Conservation (phyloP, 331 rosid species). For the Stylosanthes scabra region DNA sequence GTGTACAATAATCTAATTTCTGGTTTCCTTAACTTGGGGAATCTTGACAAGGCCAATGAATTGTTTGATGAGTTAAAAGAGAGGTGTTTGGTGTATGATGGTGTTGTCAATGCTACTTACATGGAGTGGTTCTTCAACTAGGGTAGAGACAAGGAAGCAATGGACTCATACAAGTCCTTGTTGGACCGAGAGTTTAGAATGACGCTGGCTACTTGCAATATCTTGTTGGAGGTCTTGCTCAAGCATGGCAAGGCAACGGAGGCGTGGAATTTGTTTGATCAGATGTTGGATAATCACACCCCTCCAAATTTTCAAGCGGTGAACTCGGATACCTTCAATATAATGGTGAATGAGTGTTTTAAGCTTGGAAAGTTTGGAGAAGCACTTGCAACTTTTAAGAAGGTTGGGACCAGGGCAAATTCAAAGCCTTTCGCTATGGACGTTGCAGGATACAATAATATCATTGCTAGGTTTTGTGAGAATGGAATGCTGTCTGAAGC, state of each 20-base stretch:
- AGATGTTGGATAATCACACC: constrained; percentile 90
- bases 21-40: constrained; percentile 73
- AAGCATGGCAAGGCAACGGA: constrained; percentile 59
- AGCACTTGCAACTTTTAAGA: constrained; percentile 75
- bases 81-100: constrained; percentile 89
- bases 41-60: constrained; percentile 83
- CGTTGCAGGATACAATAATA: constrained; percentile 87
- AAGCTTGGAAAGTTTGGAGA: constrained; percentile 62
- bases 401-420: constrained; percentile 77
- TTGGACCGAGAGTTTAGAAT: constrained; percentile 77
- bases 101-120: constrained; percentile 84
- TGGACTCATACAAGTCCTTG: constrained; percentile 84
- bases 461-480: constrained; percentile 79
- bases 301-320: constrained; percentile 93
- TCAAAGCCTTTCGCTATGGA: constrained; percentile 94
- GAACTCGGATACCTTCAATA: constrained; percentile 82
- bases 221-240: constrained; percentile 76
- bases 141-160: constrained; percentile 81
- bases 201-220: constrained; percentile 89
- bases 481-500: constrained; percentile 78
- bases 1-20: constrained; percentile 80
- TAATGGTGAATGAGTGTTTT: constrained; percentile 91
- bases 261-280: constrained; percentile 75
- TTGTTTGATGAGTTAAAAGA: constrained; percentile 92
- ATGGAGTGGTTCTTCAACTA: constrained; percentile 84